Percentiles rank a stretch among this genome's conserved stretches.
Evolutionary conservation across 192 early-diverging fungal species (phyloP).

Genomic region (Entomortierella chlamydospora): DNA sequence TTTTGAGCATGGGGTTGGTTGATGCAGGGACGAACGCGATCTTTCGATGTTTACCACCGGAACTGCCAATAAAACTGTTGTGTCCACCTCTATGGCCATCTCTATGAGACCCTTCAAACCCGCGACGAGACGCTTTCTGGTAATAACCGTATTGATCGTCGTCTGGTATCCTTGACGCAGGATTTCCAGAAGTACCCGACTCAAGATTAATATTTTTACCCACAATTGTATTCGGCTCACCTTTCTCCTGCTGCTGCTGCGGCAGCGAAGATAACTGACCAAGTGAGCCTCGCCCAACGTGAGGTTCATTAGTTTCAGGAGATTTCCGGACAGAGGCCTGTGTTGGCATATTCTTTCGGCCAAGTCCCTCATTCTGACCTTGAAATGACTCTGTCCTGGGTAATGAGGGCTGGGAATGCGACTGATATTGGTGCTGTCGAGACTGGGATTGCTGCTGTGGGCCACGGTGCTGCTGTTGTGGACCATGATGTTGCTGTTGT

Average conservation of each 20-base stretch:
- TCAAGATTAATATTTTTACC: too few relatives aligned
- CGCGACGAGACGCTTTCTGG: constrained; percentile 1
- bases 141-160: constrained; percentile 26
- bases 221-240: too few relatives aligned
- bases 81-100: background rate
- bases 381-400: background rate
- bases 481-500: too few relatives aligned
- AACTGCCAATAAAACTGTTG: background rate
- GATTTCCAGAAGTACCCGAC: too few relatives aligned
- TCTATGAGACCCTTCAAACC: background rate
- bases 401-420: background rate
- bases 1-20: constrained; percentile 12
- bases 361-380: background rate
- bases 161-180: background rate
- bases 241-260: too few relatives aligned
- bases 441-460: background rate
- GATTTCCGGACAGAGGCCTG: too few relatives aligned
- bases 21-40: constrained; percentile 40
- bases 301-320: too few relatives aligned
- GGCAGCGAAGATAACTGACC: too few relatives aligned
- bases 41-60: constrained; percentile 2
- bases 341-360: too few relatives aligned
- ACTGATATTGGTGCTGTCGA: background rate
- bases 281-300: too few relatives aligned
- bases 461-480: background rate